Evolutionary conservation across 108 stramenopile species (phyloP), one percentile per base, ranked within the genome.

Genomic region (Cylindrotheca fusiformis): DNA sequence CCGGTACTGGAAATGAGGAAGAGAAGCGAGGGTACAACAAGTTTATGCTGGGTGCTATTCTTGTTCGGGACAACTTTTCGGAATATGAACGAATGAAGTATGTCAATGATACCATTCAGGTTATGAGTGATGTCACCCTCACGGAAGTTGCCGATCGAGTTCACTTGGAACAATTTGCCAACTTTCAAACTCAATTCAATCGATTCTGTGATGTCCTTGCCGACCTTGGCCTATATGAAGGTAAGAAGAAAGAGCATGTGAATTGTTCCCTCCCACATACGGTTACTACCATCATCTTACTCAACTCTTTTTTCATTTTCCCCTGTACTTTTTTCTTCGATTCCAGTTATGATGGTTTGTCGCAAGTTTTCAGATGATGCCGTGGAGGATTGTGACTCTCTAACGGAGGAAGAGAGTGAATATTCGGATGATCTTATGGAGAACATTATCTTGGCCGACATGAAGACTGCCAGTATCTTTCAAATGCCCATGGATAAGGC

Each of bases 171-270:
- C 29, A 31, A 5, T 60, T 71, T 20, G 18, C 29, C 3, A 36
- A 60, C 17, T 71, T 64, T 44, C 63, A 64, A n/a, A 48, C 21
- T 4, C 60, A 71, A 36, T 51, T 71, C 21, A 21, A 62, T 30
- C 60, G 60, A 8, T 71, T 71, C 36, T 63, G 62, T 63, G 70
- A 71, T 50, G 30, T 71, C 45, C 61, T 71, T 60, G 63, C 62
- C 27, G 70, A 71, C 55, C 47, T 71, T 47, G 61, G 54, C 30
- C 45, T 71, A 4, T 71, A 71, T 44, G 47, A 63, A n/a, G 48
- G 21, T 23, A 63, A 27, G 62, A 29, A 18, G n/a, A 5, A 56
- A 23, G 18, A 23, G 51, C 5, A 20, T 8, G 8, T 14, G 5
- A 23, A 45, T 45, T 45, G n/a, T n/a, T n/a, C n/a, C n/a, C n/a